Conservation (phyloP, 2,329 filamentous ascomycete species). For the Aureobasidium sp. region DNA sequence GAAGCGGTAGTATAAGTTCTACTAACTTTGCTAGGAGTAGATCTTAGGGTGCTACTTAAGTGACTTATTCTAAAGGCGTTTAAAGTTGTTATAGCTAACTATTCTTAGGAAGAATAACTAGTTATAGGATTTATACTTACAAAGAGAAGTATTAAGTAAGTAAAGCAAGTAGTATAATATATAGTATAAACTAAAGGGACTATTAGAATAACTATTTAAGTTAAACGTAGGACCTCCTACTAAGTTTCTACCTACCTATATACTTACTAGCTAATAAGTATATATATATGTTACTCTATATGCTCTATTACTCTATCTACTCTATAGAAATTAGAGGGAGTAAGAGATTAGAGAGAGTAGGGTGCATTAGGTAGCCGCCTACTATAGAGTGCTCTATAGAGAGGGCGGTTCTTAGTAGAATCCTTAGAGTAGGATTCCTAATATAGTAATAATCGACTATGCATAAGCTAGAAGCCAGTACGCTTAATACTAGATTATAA, state of each 20-base stretch:
- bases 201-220: conserved; percentile 8
- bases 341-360: no score
- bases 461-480: no score
- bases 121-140: conserved; percentile 1
- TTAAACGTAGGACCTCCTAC: neutral
- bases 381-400: no score
- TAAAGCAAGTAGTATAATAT: neutral
- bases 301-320: no score
- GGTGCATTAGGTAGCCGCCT: no score
- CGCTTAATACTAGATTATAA: no score
- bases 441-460: no score
- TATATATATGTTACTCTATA: no score
- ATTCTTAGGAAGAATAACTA: neutral
- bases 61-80: neutral
- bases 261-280: neutral
- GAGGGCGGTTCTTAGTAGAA: no score
- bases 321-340: no score
- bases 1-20: no score
- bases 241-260: neutral
- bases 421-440: no score
- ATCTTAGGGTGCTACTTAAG: neutral
- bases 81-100: neutral
- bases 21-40: neutral
- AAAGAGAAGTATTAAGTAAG: neutral
- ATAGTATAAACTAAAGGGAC: conserved; percentile 7